These are phyloP conservation scores for Elsinoe arachidis DNA, from an alignment of 2,329 filamentous ascomycete genomes.

Conservation along the genomic window DNA sequence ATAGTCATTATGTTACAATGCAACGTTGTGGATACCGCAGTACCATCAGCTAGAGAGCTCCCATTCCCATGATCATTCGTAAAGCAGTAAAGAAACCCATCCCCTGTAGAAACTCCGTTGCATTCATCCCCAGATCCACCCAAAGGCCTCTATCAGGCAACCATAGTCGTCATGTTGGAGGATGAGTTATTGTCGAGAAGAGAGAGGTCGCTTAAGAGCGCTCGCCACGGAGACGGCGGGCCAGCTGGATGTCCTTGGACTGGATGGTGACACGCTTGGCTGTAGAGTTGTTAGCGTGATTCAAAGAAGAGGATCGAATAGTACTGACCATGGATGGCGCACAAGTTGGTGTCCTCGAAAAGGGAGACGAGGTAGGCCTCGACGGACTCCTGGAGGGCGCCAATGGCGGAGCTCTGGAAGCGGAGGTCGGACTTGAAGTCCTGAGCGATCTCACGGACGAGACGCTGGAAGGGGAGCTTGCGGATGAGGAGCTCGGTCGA, in stretches of 20 bases:
- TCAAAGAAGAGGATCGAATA: no score
- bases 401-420: slow-evolving; percentile 94
- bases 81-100: slow-evolving; percentile 16
- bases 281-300: no score
- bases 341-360: slow-evolving; percentile 95
- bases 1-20: slow-evolving; percentile 34
- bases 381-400: slow-evolving; percentile 87
- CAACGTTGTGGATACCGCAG: slow-evolving; percentile 20
- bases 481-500: slow-evolving; percentile 77
- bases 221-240: slow-evolving; percentile 50
- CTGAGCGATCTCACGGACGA: slow-evolving; percentile 68
- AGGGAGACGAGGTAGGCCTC: slow-evolving; percentile 92
- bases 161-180: slow-evolving; percentile 4
- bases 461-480: slow-evolving; percentile 70
- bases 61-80: slow-evolving; percentile 17
- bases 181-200: slow-evolving; percentile 11
- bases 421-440: slow-evolving; percentile 62
- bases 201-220: slow-evolving; percentile 36
- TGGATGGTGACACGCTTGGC: slow-evolving; percentile 12
- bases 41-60: slow-evolving; percentile 15
- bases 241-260: slow-evolving; percentile 94
- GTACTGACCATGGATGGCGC: slow-evolving; percentile 66
- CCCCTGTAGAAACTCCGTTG: slow-evolving; percentile 15
- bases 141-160: slow-evolving; percentile 9
- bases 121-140: slow-evolving; percentile 13